These are phyloP conservation scores for Nitzschia sp. DNA, from an alignment of 108 stramenopile species.

Conservation along the genomic window DNA sequence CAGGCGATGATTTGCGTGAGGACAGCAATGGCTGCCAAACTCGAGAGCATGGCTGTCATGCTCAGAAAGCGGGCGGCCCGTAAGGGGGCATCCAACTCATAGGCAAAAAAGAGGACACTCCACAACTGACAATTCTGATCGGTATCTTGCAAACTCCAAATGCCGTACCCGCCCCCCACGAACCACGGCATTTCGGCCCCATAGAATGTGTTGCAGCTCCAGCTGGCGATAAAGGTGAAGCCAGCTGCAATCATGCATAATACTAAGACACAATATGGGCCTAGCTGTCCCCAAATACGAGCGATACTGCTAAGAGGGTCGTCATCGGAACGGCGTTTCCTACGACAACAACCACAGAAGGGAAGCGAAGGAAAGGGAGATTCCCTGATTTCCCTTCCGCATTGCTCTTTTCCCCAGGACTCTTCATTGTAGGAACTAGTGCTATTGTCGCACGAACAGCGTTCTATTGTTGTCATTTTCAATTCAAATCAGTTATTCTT, in stretches of 20 bases:
- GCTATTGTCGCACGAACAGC: too few species aligned
- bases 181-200: constrained; percentile 11
- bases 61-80: constrained; percentile 20
- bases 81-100: constrained; percentile 17
- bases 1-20: constrained; percentile 23
- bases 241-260: constrained; percentile 9
- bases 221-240: constrained; percentile 14
- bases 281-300: too few species aligned
- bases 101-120: constrained; percentile 34
- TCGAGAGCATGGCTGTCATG: constrained; percentile 31
- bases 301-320: too few species aligned
- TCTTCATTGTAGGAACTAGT: too few species aligned
- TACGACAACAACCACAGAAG: too few species aligned
- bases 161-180: constrained; percentile 14
- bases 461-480: too few species aligned
- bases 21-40: constrained; percentile 30
- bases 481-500: too few species aligned
- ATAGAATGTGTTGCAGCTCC: constrained; percentile 19
- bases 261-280: background rate
- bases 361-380: too few species aligned
- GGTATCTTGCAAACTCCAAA: constrained; percentile 16
- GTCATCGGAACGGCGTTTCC: too few species aligned
- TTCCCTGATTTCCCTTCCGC: too few species aligned
- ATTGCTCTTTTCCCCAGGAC: too few species aligned
- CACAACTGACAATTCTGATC: constrained; percentile 30